A percentile compares a stretch with the other conserved stretches of the same genome.
Conservation (phyloP, 2,329 filamentous ascomycete species). For the Fusarium nematophilum region DNA sequence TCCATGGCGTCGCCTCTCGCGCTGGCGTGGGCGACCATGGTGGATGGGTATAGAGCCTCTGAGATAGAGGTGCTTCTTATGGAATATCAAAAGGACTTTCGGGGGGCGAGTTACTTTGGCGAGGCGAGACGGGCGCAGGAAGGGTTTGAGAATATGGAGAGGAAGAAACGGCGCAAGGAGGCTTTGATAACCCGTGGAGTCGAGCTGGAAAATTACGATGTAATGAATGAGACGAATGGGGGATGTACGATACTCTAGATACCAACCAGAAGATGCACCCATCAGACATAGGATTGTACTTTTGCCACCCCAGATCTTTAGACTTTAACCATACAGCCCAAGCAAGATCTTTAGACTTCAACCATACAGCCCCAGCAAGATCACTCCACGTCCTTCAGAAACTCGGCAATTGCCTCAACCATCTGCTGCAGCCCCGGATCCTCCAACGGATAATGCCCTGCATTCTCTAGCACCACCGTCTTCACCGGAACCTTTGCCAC, state of each 20-base stretch:
- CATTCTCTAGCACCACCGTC: too few relatives aligned
- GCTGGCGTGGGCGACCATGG: not conserved
- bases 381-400: too few relatives aligned
- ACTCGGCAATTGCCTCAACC: too few relatives aligned
- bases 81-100: slow-evolving; percentile 16
- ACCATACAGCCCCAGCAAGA: too few relatives aligned
- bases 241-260: slow-evolving; percentile 8
- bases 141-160: not conserved
- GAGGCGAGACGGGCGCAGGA: not conserved
- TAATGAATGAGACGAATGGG: not conserved
- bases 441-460: too few relatives aligned
- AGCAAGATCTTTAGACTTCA: too few relatives aligned
- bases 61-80: not conserved
- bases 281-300: too few relatives aligned
- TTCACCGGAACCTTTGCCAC: too few relatives aligned
- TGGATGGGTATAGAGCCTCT: not conserved
- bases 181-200: accelerated
- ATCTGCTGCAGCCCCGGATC: too few relatives aligned
- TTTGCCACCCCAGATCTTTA: too few relatives aligned
- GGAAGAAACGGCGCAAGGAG: not conserved
- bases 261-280: too few relatives aligned
- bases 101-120: not conserved
- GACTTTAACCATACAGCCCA: too few relatives aligned
- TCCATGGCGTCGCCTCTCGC: not conserved
- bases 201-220: not conserved